These are phyloP conservation scores for Lophiostoma macrostomum DNA, from an alignment of 495 filamentous ascomycete species.

Conservation along the genomic window DNA sequence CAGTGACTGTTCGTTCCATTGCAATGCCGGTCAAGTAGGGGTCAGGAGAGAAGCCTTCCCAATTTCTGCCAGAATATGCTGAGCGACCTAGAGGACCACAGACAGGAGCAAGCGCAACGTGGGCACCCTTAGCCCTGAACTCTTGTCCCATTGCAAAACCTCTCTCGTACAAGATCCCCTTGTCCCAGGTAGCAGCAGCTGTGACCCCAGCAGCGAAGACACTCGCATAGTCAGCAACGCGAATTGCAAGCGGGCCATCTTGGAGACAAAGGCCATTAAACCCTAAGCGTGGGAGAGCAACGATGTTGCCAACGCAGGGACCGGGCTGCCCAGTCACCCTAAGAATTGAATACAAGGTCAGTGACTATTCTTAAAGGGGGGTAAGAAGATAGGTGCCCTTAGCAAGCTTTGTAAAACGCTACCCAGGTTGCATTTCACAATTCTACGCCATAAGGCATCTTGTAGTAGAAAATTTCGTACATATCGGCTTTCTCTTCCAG, in stretches of 20 bases:
- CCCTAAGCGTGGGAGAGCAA: constrained; percentile 50
- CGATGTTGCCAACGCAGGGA: constrained; percentile 52
- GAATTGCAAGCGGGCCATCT: constrained; percentile 62
- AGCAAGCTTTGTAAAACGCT: too few species aligned
- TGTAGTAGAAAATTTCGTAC: too few species aligned
- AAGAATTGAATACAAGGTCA: too few species aligned
- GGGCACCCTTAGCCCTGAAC: constrained; percentile 33
- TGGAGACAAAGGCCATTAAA: constrained; percentile 63
- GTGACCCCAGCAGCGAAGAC: constrained; percentile 31
- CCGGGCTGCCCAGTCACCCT: constrained; percentile 43
- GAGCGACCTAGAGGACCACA: constrained; percentile 55
- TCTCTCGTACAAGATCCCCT: constrained; percentile 24
- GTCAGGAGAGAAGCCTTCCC: constrained; percentile 52
- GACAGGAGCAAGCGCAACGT: constrained; percentile 45
- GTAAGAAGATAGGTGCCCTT: too few species aligned
- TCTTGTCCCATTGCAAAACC: constrained; percentile 34
- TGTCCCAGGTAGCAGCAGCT: constrained; percentile 28
- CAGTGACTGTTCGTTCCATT: constrained; percentile 48
- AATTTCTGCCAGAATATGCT: constrained; percentile 53
- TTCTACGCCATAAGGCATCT: too few species aligned
- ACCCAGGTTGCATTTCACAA: too few species aligned
- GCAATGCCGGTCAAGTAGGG: constrained; percentile 12
- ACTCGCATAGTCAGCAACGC: constrained; percentile 59
- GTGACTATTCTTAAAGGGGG: too few species aligned
- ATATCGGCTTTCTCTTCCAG: constrained; percentile 59